These are phyloP conservation scores for Ceriops tagal DNA, from an alignment of 345 rosid species.

Conservation along the genomic window DNA sequence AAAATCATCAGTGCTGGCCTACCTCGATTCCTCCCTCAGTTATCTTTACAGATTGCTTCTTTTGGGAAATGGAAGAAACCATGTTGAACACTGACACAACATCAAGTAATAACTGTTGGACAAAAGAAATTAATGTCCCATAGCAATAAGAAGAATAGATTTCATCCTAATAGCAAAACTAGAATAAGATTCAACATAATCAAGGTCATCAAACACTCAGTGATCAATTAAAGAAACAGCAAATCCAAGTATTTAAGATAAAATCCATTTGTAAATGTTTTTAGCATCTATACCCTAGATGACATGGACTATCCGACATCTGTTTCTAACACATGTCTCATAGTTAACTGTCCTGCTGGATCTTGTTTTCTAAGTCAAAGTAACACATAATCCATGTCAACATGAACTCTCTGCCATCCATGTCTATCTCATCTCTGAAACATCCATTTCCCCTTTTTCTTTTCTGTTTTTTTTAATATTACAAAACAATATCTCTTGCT, in stretches of 20 bases:
- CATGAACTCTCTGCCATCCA: neutral
- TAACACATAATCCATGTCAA: neutral
- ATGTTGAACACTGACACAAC: slow-evolving; percentile 59
- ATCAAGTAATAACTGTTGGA: slow-evolving; percentile 69
- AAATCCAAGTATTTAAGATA: no score
- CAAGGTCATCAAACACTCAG: neutral
- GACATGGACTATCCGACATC: no score
- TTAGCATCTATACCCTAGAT: no score
- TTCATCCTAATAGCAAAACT: neutral
- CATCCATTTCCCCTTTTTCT: neutral
- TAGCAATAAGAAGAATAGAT: neutral
- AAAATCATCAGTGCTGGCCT: slow-evolving; percentile 5
- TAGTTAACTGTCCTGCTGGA: neutral
- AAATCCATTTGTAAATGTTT: no score
- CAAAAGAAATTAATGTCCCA: neutral
- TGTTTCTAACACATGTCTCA: no score
- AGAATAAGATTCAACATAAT: neutral
- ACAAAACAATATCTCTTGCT: neutral
- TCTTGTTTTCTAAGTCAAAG: neutral
- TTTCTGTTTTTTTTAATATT: no score
- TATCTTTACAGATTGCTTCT: slow-evolving; percentile 73
- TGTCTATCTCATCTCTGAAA: neutral
- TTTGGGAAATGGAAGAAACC: slow-evolving; percentile 59
- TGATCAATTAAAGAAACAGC: no score
- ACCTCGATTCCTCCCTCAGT: slow-evolving; percentile 74